Evolutionary conservation across 73 alveolate species (phyloP).

Genomic region (Tetrahymena malaccensis): DNA sequence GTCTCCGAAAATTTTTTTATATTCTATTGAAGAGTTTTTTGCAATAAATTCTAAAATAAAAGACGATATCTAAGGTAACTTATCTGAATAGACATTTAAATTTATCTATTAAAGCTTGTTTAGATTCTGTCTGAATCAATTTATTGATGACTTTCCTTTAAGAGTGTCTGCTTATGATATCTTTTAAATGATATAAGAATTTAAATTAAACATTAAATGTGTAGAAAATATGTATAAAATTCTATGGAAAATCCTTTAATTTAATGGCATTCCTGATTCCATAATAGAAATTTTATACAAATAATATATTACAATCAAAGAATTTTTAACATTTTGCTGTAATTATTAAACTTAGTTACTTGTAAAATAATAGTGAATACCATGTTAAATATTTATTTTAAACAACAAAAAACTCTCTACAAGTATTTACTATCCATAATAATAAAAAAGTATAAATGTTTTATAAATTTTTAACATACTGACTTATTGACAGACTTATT

Average conservation of each 20-base stretch:
- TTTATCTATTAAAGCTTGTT: background rate
- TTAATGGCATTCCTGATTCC: background rate
- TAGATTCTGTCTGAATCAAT: background rate
- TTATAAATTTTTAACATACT: too few species aligned
- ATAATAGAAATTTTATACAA: background rate
- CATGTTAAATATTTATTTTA: background rate
- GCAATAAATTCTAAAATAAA: background rate
- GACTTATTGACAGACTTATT: too few species aligned
- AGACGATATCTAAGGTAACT: background rate
- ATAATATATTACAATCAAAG: background rate
- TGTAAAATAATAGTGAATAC: background rate
- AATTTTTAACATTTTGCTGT: background rate
- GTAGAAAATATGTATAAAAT: background rate
- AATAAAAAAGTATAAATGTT: too few species aligned
- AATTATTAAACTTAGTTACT: background rate
- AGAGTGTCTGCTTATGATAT: background rate
- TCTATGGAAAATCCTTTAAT: background rate
- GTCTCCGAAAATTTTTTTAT: background rate
- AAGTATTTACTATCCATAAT: background rate
- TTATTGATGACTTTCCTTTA: background rate
- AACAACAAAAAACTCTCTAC: background rate
- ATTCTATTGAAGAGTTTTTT: background rate
- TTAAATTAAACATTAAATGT: background rate
- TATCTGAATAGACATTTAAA: background rate
- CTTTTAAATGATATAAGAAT: background rate